Base-by-base conservation (phyloP, 306 rosid genomes). In the Quercus rubra region DNA sequence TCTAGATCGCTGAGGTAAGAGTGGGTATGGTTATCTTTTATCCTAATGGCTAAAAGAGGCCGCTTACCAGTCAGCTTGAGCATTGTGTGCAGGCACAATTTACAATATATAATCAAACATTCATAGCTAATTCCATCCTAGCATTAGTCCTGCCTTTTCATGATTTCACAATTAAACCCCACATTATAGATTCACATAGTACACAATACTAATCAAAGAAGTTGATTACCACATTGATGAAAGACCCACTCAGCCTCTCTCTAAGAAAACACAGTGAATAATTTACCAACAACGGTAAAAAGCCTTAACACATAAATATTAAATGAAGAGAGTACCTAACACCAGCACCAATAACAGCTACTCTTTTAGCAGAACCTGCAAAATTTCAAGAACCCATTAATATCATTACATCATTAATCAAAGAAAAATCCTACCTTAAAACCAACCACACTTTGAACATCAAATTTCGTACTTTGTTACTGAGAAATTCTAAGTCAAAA, bases 291-390 rank as follows among this genome's bases (percentile, higher is more conserved):
- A 19, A n/a, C 15, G 68, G 49, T 30, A 13, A 56, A 71, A n/a
- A 17, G 10, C 25, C 3, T 49, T 11, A 49, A 49, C 54, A 13
- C 14, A 41, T 8, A 55, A 81, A 23, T 17, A 13, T 35, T 18
- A 18, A 43, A 6, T 11, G 1, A 49, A 17, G 46, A 59, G 19
- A 59, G 38, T 90, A 94, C 99, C 99, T 88, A 55, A 92, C 97
- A 70, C 98, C 98, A 66, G 94, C 97, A 73, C 98, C 98, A 83
- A 94, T 88, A 70, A 94, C 90, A 81, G 97, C 98, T 5, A 94
- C 97, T 74, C 90, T 89, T 80, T 90, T 91, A 7, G 75, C 89
- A 77, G 93, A 78, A 64, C 90, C 98, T 92, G 90, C 46, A 54
- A 80, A 82, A 76, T 1, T 8, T 18, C 49, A 33, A 71, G 74